Evolutionary conservation across 2,329 filamentous ascomycete species (phyloP).

Genomic region (Neocucurbitaria cava): DNA sequence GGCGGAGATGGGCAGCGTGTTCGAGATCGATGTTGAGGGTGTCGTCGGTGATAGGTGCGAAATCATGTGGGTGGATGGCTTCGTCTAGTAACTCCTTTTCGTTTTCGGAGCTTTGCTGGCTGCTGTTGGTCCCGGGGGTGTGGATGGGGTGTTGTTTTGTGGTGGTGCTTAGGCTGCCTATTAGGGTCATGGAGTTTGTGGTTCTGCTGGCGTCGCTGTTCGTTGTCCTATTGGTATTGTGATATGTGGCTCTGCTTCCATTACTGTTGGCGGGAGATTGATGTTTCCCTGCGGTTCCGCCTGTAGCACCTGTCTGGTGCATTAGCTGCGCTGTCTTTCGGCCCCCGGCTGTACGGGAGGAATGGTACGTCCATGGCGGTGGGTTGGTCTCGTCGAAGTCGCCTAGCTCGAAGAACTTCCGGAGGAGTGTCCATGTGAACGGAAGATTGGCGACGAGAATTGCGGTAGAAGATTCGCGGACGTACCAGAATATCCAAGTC

Average conservation of each 20-base stretch:
- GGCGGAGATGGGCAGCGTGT: constrained; percentile 3
- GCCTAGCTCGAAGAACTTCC: constrained; percentile 54
- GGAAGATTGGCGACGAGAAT: constrained; percentile 60
- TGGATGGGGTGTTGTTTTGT: constrained; percentile 10
- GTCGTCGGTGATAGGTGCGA: constrained; percentile 12
- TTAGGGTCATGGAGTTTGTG: constrained; percentile 20
- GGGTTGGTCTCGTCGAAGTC: constrained; percentile 39
- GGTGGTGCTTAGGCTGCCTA: constrained; percentile 15
- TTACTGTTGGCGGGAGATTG: constrained; percentile 9
- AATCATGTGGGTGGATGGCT: constrained; percentile 22
- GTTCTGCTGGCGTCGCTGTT: constrained; percentile 15
- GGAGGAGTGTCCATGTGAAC: constrained; percentile 59
- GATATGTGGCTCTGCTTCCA: constrained; percentile 14
- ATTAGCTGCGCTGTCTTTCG: constrained; percentile 25
- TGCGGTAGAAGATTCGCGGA: constrained; percentile 38
- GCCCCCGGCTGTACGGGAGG: constrained; percentile 32
- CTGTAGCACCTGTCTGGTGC: constrained; percentile 12
- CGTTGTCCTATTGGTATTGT: constrained; percentile 10
- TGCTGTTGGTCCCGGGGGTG: constrained; percentile 11
- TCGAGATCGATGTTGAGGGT: constrained; percentile 17
- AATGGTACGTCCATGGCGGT: constrained; percentile 42
- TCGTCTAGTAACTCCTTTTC: constrained; percentile 13
- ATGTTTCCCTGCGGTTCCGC: constrained; percentile 9
- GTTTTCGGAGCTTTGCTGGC: constrained; percentile 13
- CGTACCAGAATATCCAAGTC: constrained; percentile 44